Evolutionary conservation across 176 grass and related monocot genomes (phyloP).

Genomic region (Hordeum vulgare): DNA sequence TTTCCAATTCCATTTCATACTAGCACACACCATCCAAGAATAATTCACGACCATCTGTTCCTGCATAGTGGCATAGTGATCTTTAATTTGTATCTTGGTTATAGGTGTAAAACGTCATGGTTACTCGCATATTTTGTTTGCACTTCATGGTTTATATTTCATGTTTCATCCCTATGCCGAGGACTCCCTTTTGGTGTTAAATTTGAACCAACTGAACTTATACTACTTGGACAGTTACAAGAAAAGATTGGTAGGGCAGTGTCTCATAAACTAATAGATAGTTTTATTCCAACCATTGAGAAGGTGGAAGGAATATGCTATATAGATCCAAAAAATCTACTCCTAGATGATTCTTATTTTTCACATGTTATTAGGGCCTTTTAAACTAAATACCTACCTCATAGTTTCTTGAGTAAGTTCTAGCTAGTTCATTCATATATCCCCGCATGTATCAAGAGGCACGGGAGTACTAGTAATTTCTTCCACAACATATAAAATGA

Average conservation of each 20-base stretch:
- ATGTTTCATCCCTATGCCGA: conserved; percentile 65
- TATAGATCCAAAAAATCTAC: conserved; percentile 71
- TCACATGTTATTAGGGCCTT: neutral
- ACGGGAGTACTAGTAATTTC: conserved; percentile 60
- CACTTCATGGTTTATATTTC: conserved; percentile 1
- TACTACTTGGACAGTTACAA: conserved; percentile 68
- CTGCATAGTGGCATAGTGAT: too few species aligned
- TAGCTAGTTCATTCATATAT: conserved; percentile 11
- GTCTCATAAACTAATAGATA: conserved; percentile 65
- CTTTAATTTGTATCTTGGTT: neutral
- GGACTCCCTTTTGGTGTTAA: conserved; percentile 75
- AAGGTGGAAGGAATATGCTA: conserved; percentile 70
- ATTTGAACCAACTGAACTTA: conserved; percentile 68
- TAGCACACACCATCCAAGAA: too few species aligned
- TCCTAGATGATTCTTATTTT: conserved; percentile 21
- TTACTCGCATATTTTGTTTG: too few species aligned
- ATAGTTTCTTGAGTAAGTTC: neutral
- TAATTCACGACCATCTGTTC: too few species aligned
- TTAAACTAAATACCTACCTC: neutral
- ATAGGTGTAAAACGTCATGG: neutral
- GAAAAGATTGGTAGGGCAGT: conserved; percentile 39
- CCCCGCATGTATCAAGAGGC: conserved; percentile 47
- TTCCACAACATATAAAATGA: conserved; percentile 67
- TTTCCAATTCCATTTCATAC: too few species aligned
- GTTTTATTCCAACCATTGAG: conserved; percentile 66